A percentile compares a stretch with the other conserved stretches of the same genome.
These are phyloP conservation scores for Diaporthe sp. DNA, from an alignment of 2,329 filamentous ascomycete species.

Conservation along the genomic window DNA sequence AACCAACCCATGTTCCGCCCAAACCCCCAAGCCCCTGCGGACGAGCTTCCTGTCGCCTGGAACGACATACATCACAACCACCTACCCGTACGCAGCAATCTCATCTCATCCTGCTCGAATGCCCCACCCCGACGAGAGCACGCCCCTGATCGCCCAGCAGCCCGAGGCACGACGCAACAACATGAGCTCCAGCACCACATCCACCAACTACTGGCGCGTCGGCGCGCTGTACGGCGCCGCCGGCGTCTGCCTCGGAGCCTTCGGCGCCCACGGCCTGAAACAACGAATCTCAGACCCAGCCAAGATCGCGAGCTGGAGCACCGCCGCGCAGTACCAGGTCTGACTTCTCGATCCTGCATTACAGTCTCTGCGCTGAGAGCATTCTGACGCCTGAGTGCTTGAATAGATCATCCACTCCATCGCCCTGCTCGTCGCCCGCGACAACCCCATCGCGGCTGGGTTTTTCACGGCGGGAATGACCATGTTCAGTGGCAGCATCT, in stretches of 20 bases:
- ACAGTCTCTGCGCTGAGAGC: not conserved
- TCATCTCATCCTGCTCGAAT: not conserved
- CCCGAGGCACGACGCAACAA: not conserved
- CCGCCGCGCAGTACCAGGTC: conserved; percentile 77
- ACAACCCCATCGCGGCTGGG: conserved; percentile 67
- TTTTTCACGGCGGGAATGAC: conserved; percentile 76
- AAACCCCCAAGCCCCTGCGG: too few species aligned
- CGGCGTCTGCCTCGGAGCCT: conserved; percentile 73
- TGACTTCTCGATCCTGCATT: not conserved
- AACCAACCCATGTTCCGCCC: too few species aligned
- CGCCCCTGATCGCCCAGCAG: not conserved
- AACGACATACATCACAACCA: not conserved
- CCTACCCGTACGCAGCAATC: too few species aligned
- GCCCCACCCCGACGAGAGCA: not conserved
- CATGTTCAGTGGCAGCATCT: conserved; percentile 76
- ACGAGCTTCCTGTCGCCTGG: not conserved
- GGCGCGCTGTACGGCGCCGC: conserved; percentile 73
- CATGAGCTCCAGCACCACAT: conserved; percentile 50
- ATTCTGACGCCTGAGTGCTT: not conserved
- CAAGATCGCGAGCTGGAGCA: conserved; percentile 71
- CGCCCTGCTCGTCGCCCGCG: conserved; percentile 69
- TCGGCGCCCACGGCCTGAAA: conserved; percentile 77
- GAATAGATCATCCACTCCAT: conserved; percentile 72
- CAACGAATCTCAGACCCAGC: conserved; percentile 69
- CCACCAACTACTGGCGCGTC: conserved; percentile 64